phyloP scores from a whole-genome alignment of 495 filamentous ascomycete genomes.

The Emericellopsis terricola region DNA sequence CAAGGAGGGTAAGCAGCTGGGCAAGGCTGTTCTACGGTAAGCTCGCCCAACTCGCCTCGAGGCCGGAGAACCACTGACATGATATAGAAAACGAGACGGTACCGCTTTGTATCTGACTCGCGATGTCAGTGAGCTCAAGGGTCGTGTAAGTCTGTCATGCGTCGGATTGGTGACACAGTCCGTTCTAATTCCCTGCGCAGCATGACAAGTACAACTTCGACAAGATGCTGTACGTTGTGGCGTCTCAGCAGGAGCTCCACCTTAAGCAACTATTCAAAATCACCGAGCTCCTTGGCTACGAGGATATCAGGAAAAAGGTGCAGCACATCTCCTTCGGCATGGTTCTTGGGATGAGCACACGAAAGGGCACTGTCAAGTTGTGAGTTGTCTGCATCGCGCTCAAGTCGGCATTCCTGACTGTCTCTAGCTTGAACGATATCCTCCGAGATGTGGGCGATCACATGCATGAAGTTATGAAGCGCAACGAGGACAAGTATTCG shows the following conservation, averaged over 20 bases:
- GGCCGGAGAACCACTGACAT: too few species aligned
- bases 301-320: conserved; percentile 35
- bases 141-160: conserved; percentile 12
- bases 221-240: conserved; percentile 53
- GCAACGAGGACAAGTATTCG: conserved; percentile 39
- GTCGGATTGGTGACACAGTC: neutral
- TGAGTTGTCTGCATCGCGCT: too few species aligned
- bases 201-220: conserved; percentile 46
- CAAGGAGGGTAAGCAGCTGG: conserved; percentile 36
- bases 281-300: conserved; percentile 37
- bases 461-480: conserved; percentile 49
- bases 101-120: conserved; percentile 48
- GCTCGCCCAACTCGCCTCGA: too few species aligned
- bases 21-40: conserved; percentile 7
- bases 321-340: conserved; percentile 48
- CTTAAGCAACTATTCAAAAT: conserved; percentile 49
- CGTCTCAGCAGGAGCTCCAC: conserved; percentile 40
- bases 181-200: neutral
- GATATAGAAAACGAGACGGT: conserved; percentile 39
- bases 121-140: conserved; percentile 44
- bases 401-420: too few species aligned
- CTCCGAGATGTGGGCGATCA: conserved; percentile 39
- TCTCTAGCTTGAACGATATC: conserved; percentile 43
- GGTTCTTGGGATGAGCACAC: conserved; percentile 44
- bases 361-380: conserved; percentile 33